phyloP scores from a whole-genome alignment of 1,284 basidiomycete species.

The Austropuccinia psidii region DNA sequence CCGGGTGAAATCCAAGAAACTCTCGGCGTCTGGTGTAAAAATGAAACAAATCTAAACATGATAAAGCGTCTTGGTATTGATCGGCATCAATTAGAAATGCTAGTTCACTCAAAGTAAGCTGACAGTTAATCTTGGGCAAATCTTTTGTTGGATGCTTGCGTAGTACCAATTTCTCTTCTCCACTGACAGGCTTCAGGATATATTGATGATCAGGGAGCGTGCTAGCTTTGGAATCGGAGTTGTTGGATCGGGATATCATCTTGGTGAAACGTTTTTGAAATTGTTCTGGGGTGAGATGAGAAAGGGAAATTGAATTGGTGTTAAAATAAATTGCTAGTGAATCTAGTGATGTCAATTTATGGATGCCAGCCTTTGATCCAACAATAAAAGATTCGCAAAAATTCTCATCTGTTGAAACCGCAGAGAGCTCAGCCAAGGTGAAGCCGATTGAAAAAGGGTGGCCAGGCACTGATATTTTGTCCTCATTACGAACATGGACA shows the following conservation, averaged over 20 bases:
- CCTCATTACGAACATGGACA: constrained; percentile 93
- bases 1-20: constrained; percentile 63
- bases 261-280: constrained; percentile 65
- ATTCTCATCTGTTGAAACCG: constrained; percentile 80
- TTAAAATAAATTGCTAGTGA: constrained; percentile 93
- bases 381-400: constrained; percentile 96
- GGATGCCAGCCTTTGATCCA: constrained; percentile 76
- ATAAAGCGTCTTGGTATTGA: constrained; percentile 91
- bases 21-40: constrained; percentile 86
- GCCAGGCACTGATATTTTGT: constrained; percentile 85
- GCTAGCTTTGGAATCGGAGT: not conserved
- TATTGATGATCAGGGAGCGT: constrained; percentile 69
- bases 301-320: constrained; percentile 77
- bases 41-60: constrained; percentile 93
- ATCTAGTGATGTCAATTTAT: constrained; percentile 85
- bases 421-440: constrained; percentile 85
- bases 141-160: constrained; percentile 67
- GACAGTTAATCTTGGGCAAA: constrained; percentile 77
- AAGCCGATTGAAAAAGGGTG: constrained; percentile 92
- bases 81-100: constrained; percentile 86
- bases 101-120: constrained; percentile 88
- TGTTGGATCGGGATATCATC: constrained; percentile 52
- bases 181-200: constrained; percentile 90
- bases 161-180: constrained; percentile 80
- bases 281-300: constrained; percentile 54